Evolutionary conservation across 2,329 filamentous ascomycete species (phyloP).

Genomic region (Epichloe typhina): DNA sequence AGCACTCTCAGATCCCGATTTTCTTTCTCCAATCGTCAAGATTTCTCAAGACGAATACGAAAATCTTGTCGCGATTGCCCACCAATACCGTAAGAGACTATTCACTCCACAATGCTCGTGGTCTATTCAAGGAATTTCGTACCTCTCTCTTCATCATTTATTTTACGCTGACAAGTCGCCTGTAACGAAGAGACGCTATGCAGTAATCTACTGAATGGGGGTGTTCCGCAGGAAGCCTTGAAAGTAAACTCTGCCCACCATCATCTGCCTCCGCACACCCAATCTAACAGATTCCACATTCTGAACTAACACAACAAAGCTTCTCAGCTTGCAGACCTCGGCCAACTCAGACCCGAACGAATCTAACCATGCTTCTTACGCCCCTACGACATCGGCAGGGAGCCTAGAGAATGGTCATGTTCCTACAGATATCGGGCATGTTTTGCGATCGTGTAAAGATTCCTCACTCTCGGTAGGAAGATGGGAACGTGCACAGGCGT

Average conservation of each 20-base stretch:
- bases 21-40: background rate
- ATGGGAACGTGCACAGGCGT: background rate
- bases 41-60: constrained; percentile 1
- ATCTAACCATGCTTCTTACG: background rate
- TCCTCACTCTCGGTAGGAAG: background rate
- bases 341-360: background rate
- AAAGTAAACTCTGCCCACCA: background rate
- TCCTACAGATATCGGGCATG: background rate
- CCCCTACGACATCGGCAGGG: background rate
- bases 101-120: background rate
- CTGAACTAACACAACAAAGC: background rate
- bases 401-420: background rate
- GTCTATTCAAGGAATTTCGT: background rate
- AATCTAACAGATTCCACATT: background rate
- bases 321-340: constrained; percentile 1
- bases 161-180: background rate
- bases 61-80: background rate
- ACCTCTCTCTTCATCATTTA: background rate
- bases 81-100: background rate
- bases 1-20: background rate
- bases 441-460: background rate
- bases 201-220: constrained; percentile 1
- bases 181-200: background rate
- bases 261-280: background rate
- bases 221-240: background rate